A percentile compares a stretch with the other conserved stretches of the same genome.
Evolutionary conservation across 495 filamentous ascomycete genomes (phyloP).

Genomic region (Parathielavia appendiculata): DNA sequence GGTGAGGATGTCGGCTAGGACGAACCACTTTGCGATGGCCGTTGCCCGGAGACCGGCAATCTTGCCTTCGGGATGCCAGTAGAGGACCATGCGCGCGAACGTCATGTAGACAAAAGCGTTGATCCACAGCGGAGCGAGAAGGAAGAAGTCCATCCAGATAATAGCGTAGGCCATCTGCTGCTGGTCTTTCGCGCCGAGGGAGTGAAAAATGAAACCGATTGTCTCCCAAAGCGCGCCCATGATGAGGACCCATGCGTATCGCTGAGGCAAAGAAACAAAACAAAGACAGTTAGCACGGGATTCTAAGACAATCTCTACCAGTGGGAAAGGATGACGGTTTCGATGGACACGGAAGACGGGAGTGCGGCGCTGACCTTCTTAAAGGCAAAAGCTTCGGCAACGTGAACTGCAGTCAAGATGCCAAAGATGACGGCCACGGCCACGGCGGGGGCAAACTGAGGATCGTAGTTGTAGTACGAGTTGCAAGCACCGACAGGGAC

Average conservation of each 20-base stretch:
- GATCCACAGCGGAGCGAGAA: conserved; percentile 50
- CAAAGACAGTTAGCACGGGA: no score
- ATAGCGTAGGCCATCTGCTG: conserved; percentile 29
- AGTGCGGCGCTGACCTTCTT: conserved; percentile 28
- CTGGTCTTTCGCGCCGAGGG: conserved; percentile 37
- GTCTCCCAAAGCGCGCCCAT: conserved; percentile 43
- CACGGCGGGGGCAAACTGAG: conserved; percentile 32
- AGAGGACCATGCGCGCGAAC: conserved; percentile 56
- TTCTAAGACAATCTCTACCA: no score
- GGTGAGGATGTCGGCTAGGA: conserved; percentile 56
- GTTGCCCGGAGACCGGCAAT: conserved; percentile 48
- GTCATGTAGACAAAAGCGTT: conserved; percentile 70
- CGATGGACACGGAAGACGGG: no score
- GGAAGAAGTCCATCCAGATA: conserved; percentile 34
- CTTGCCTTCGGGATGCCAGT: conserved; percentile 47
- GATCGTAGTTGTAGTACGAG: conserved; percentile 40
- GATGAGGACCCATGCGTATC: conserved; percentile 35
- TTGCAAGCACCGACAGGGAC: conserved; percentile 39
- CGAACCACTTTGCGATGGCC: conserved; percentile 52
- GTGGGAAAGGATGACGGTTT: no score
- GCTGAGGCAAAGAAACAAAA: no score
- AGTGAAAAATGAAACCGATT: conserved; percentile 33
- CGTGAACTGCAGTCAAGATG: conserved; percentile 34
- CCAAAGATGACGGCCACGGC: conserved; percentile 37
- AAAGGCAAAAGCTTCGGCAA: conserved; percentile 38